These are phyloP conservation scores for Rauvolfia tetraphylla DNA, from an alignment of 257 asterid species.

Conservation along the genomic window DNA sequence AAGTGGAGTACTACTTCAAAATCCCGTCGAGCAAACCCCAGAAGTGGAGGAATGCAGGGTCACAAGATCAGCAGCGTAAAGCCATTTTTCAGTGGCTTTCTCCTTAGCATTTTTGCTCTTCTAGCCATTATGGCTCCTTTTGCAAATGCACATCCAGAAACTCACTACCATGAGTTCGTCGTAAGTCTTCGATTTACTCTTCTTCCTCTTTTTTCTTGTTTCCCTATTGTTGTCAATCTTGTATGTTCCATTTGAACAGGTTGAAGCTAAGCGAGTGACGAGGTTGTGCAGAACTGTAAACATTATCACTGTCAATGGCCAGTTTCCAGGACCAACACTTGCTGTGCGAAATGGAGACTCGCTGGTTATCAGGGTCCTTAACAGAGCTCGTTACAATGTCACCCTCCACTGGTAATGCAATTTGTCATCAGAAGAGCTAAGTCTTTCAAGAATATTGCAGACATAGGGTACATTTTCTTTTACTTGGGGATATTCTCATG, in stretches of 20 bases:
- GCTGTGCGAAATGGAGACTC: conserved; percentile 27
- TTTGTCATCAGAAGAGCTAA: neutral
- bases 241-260: conserved; percentile 17
- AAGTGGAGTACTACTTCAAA: conserved; percentile 19
- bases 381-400: conserved; percentile 26
- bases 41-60: conserved; percentile 27
- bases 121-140: conserved; percentile 21
- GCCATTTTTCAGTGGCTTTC: conserved; percentile 1
- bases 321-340: conserved; percentile 27
- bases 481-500: neutral
- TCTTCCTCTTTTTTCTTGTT: neutral
- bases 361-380: conserved; percentile 17
- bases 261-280: conserved; percentile 11
- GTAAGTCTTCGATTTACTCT: conserved; percentile 24
- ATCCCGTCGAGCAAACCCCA: conserved; percentile 13
- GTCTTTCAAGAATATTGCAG: neutral
- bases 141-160: conserved; percentile 41
- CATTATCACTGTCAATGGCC: conserved; percentile 28
- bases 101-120: conserved; percentile 26
- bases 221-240: no score
- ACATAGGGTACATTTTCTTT: neutral
- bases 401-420: conserved; percentile 21
- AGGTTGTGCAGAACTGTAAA: conserved; percentile 22
- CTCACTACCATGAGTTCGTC: conserved; percentile 40
- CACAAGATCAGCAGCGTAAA: neutral